Evolutionary conservation across 2,329 filamentous ascomycete species (phyloP), one percentile per base, ranked within the genome.

Genomic region (Alternaria longipes): DNA sequence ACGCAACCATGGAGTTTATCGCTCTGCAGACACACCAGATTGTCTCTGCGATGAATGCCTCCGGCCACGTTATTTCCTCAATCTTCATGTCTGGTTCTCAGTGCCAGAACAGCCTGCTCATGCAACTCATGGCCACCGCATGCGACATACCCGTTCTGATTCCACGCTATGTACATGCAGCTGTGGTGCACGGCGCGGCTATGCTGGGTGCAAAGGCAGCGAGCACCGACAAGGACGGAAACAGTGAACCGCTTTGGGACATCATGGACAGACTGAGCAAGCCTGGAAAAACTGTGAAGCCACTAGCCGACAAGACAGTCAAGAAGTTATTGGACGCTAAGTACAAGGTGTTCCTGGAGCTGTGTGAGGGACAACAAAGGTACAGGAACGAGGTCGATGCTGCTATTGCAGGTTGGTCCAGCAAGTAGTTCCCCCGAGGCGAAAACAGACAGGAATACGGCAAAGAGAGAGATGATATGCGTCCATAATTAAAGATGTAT

Each of bases 11-110:
- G 88, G 95, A 99, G 82, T 98, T 98, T 81, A 98, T 99, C 72
- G 94, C 95, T 30, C 87, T 98, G 79, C 95, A 99, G 81, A 99
- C 95, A 0, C 90, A 92, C 60, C 95, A 99, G 80, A 99, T 99
- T 72, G 87, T 99, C 66, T 91, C 96, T 73, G 87, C 91, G 36
- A 97, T 99, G 94, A 99, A 98, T 84, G 84, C 86, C 47, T 85
- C 93, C 1, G 95, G 95, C 9, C 95, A 99, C 81, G 84, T 87
- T 69, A 94, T 99, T 78, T 89, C 86, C 51, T 94, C 91, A 65
- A 97, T 99, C 80, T 99, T 98, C 87, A 98, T 99, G 95, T 97
- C 93, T 5, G 95, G 95, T 63, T 96, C 92, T 11, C 95, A 98
- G 79, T 99, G 95, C 84, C 94, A 97, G 81, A 99, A 99, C 80